Conservation (phyloP, 495 filamentous ascomycete genomes). For the Penicillium tannophilum region DNA sequence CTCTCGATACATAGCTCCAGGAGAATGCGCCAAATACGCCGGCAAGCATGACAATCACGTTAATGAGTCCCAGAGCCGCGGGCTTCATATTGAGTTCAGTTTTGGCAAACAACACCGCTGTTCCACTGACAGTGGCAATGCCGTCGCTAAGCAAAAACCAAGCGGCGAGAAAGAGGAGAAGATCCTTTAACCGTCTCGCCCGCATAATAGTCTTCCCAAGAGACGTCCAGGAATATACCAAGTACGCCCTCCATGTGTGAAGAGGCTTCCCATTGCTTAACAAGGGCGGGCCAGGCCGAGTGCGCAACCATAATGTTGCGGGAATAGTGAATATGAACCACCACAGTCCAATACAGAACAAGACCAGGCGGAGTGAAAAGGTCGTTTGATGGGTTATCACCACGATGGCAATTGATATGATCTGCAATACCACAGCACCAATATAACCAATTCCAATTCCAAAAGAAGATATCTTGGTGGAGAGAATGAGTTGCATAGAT, state of each 20-base stretch:
- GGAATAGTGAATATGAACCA: conserved; percentile 93
- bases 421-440: conserved; percentile 78
- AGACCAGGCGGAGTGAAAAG: conserved; percentile 75
- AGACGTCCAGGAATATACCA: conserved; percentile 81
- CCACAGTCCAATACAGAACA: conserved; percentile 90
- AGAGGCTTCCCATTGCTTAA: conserved; percentile 39
- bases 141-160: conserved; percentile 96
- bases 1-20: conserved; percentile 75
- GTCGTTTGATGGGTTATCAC: conserved; percentile 70
- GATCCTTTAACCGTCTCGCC: conserved; percentile 79
- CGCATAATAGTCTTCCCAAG: conserved; percentile 77
- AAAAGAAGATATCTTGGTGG: conserved; percentile 82
- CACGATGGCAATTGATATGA: conserved; percentile 72
- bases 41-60: conserved; percentile 80
- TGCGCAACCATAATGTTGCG: conserved; percentile 84
- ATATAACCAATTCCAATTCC: conserved; percentile 91
- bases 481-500: conserved; percentile 71
- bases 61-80: conserved; percentile 87
- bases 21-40: conserved; percentile 88
- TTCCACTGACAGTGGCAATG: conserved; percentile 93
- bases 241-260: conserved; percentile 61
- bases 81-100: conserved; percentile 88
- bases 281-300: conserved; percentile 85
- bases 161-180: conserved; percentile 82
- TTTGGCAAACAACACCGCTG: conserved; percentile 93